phyloP scores from a whole-genome alignment of 2,329 filamentous ascomycete genomes.

The Colletotrichum gigasporum region DNA sequence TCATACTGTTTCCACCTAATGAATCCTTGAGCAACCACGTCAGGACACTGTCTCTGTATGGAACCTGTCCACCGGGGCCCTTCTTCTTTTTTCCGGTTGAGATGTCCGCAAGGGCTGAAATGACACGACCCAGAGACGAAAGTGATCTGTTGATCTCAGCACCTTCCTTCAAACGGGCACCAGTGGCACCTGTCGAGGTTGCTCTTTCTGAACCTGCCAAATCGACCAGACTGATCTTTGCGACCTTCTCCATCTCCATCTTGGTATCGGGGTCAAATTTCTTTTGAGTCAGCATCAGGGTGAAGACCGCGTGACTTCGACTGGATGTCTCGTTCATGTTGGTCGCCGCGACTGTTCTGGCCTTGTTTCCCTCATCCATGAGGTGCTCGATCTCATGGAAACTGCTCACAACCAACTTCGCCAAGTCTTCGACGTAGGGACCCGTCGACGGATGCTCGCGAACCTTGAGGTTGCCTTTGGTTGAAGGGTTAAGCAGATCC shows the following conservation, averaged over 20 bases:
- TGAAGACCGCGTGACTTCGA: slow-evolving; percentile 98
- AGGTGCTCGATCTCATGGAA: slow-evolving; percentile 96
- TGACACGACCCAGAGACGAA: slow-evolving; percentile 95
- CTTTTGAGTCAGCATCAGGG: slow-evolving; percentile 94
- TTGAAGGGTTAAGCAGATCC: slow-evolving; percentile 93
- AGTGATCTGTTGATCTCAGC: slow-evolving; percentile 98
- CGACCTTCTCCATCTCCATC: slow-evolving; percentile 97
- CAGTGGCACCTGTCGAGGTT: slow-evolving; percentile 95
- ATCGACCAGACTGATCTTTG: slow-evolving; percentile 98
- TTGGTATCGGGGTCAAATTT: slow-evolving; percentile 90
- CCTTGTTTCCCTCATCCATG: slow-evolving; percentile 99
- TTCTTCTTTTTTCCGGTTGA: slow-evolving; percentile 87
- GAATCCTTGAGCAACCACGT: slow-evolving; percentile 99
- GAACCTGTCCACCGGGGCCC: slow-evolving; percentile 78
- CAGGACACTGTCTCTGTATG: slow-evolving; percentile 95
- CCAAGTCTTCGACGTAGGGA: slow-evolving; percentile 97
- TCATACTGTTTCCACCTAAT: slow-evolving; percentile 97
- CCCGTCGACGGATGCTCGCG: slow-evolving; percentile 97
- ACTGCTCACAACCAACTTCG: slow-evolving; percentile 91
- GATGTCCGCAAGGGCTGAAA: slow-evolving; percentile 91
- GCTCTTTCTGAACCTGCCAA: slow-evolving; percentile 97
- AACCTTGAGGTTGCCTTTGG: slow-evolving; percentile 96
- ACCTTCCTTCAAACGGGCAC: slow-evolving; percentile 94
- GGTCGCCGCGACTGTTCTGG: slow-evolving; percentile 94
- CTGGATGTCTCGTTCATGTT: slow-evolving; percentile 99